Evolutionary conservation across 1,139 yeast genomes (phyloP).

Genomic region (Geotrichum europaeum): DNA sequence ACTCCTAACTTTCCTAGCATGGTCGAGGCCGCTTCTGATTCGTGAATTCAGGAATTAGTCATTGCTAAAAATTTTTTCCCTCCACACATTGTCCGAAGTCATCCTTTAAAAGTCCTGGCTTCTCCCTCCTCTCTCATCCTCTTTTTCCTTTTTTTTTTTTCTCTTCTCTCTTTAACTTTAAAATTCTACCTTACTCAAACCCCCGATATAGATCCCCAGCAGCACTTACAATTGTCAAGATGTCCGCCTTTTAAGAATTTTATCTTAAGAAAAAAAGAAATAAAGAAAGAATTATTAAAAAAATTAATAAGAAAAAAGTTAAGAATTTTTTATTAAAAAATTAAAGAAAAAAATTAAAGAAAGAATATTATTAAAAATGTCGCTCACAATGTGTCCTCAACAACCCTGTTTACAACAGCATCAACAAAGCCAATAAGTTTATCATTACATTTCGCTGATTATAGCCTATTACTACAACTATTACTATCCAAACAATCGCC

Average conservation of each 20-base stretch:
- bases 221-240: constrained; percentile 12
- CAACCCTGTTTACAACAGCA: constrained; percentile 17
- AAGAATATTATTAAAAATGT: constrained; percentile 15
- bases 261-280: constrained; percentile 14
- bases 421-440: constrained; percentile 4
- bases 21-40: neutral
- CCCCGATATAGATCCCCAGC: constrained; percentile 6
- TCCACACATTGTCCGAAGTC: too few relatives aligned
- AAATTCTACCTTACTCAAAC: constrained; percentile 1
- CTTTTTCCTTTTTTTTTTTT: constrained; percentile 6
- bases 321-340: constrained; percentile 2
- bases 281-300: constrained; percentile 14
- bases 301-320: constrained; percentile 10
- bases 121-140: constrained; percentile 1
- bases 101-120: constrained; percentile 4
- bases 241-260: constrained; percentile 22
- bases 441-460: neutral
- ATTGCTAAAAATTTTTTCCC: neutral
- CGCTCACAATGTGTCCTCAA: constrained; percentile 18
- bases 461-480: neutral
- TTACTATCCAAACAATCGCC: neutral
- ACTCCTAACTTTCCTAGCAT: neutral
- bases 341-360: constrained; percentile 5
- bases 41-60: neutral
- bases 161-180: constrained; percentile 5